Conservation (phyloP, 2,329 filamentous ascomycete genomes). For the Phyllosticta citriasiana region DNA sequence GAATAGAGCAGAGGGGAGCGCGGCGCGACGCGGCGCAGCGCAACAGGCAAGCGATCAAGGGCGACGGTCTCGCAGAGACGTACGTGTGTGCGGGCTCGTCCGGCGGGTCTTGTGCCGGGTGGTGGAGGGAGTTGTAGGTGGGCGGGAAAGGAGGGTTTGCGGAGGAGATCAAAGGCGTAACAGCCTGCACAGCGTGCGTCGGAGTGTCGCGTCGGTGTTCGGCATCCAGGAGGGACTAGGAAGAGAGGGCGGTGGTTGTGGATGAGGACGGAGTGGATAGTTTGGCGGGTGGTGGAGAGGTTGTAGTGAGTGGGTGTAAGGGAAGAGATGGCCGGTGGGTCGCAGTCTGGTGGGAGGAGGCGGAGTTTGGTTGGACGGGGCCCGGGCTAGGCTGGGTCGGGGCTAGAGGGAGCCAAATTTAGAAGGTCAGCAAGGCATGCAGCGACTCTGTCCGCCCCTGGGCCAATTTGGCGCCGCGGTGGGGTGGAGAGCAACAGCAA, state of each 20-base stretch:
- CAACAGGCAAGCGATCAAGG: not conserved
- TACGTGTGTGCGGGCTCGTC: slow-evolving; percentile 3
- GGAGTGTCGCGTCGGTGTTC: slow-evolving; percentile 1
- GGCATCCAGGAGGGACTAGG: slow-evolving; percentile 9
- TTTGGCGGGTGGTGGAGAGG: not conserved
- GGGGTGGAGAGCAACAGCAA: not conserved
- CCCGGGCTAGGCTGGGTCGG: not conserved
- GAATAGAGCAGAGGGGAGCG: not conserved
- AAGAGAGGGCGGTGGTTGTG: slow-evolving; percentile 1
- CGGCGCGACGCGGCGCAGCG: not conserved
- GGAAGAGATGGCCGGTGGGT: not conserved
- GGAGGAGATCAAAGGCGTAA: slow-evolving; percentile 2
- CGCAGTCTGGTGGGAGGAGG: not conserved
- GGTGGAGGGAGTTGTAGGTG: not conserved
- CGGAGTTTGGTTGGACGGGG: not conserved
- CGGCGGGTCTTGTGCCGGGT: slow-evolving; percentile 1
- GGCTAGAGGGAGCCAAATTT: not conserved
- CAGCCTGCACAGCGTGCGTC: slow-evolving; percentile 10
- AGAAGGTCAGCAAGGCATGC: not conserved
- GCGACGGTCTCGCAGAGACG: slow-evolving; percentile 13
- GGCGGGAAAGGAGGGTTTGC: slow-evolving; percentile 1
- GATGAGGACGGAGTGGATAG: not conserved
- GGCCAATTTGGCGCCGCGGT: not conserved
- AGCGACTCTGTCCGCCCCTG: not conserved
- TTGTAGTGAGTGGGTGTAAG: not conserved